These are phyloP conservation scores for Fusarium incarnatum DNA, from an alignment of 2,329 filamentous ascomycete genomes.

Conservation along the genomic window DNA sequence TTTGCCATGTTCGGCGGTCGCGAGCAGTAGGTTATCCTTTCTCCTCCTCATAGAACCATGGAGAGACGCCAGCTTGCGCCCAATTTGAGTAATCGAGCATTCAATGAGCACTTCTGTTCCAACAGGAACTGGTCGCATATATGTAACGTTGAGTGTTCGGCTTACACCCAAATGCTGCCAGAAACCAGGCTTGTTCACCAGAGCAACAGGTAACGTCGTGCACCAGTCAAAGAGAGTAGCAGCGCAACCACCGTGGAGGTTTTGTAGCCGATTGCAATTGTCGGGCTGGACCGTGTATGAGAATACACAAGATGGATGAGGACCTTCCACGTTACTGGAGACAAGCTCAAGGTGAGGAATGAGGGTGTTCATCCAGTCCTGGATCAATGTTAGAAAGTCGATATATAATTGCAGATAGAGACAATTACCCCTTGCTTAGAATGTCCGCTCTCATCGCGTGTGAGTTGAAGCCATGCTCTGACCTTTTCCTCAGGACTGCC, in stretches of 20 bases:
- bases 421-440: conserved; percentile 49
- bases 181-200: conserved; percentile 68
- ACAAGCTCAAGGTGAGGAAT: conserved; percentile 56
- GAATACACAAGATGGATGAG: conserved; percentile 58
- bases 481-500: conserved; percentile 50
- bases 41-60: conserved; percentile 66
- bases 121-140: conserved; percentile 69
- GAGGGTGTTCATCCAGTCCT: conserved; percentile 61
- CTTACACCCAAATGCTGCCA: conserved; percentile 73
- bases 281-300: conserved; percentile 60
- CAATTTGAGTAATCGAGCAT: conserved; percentile 68
- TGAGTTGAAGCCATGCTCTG: conserved; percentile 49
- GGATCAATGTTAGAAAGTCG: background rate
- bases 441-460: conserved; percentile 45
- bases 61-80: conserved; percentile 65
- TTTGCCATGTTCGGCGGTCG: conserved; percentile 73
- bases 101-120: conserved; percentile 65
- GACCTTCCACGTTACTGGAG: conserved; percentile 49
- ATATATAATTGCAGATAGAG: background rate
- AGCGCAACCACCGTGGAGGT: conserved; percentile 71
- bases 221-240: conserved; percentile 76
- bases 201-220: conserved; percentile 68
- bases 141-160: conserved; percentile 74
- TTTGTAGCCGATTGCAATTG: conserved; percentile 66
- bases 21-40: conserved; percentile 64